phyloP scores from a whole-genome alignment of 768 basidiomycete species.

The Asterophora lycoperdoides region DNA sequence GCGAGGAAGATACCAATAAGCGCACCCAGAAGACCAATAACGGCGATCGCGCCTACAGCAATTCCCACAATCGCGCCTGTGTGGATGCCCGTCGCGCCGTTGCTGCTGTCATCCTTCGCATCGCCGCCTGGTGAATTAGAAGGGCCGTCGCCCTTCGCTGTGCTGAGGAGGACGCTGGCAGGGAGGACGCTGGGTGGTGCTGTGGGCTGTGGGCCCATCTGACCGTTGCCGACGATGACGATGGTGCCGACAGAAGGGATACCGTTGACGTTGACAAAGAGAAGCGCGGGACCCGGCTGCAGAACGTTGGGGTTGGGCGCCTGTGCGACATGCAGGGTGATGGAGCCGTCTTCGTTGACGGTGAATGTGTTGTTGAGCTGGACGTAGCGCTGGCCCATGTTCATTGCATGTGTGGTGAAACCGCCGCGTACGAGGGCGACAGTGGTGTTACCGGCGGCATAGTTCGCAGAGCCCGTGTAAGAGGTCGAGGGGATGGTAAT shows the following conservation, averaged over 20 bases:
- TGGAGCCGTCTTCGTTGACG: conserved; percentile 69
- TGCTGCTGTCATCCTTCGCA: conserved; percentile 9
- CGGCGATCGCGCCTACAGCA: conserved; percentile 49
- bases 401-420: conserved; percentile 83
- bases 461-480: conserved; percentile 63
- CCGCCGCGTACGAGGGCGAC: conserved; percentile 79
- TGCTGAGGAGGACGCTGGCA: conserved; percentile 39
- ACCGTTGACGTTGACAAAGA: conserved; percentile 70
- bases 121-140: conserved; percentile 10
- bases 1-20: conserved; percentile 48
- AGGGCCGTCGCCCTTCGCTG: conserved; percentile 34
- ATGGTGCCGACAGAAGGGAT: conserved; percentile 67
- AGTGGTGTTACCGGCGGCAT: conserved; percentile 68
- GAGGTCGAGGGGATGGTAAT: conserved; percentile 62
- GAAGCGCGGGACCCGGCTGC: conserved; percentile 72
- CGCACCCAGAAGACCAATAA: conserved; percentile 47
- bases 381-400: conserved; percentile 79
- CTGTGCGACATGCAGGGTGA: conserved; percentile 77
- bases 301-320: conserved; percentile 81
- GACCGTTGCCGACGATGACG: conserved; percentile 66
- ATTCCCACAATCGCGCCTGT: conserved; percentile 45
- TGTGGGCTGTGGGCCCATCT: conserved; percentile 56
- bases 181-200: conserved; percentile 43
- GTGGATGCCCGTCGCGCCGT: conserved; percentile 24
- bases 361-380: conserved; percentile 71